Base-by-base conservation (phyloP, 75 land plant genomes). In the Picea glauca region DNA sequence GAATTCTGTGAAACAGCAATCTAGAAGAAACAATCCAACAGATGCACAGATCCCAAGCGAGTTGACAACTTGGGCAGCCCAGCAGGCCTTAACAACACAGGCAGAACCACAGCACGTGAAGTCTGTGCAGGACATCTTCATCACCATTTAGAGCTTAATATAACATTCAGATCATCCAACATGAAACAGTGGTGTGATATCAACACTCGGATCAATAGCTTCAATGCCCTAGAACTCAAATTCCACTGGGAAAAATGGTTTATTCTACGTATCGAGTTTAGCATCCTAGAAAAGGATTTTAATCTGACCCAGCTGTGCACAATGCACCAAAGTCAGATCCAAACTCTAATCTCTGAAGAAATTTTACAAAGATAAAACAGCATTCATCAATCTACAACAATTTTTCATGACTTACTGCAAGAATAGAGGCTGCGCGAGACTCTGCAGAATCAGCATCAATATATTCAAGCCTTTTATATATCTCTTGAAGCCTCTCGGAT, bases 391-490 rank as follows among this genome's bases (percentile, higher is more conserved):
- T 14, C 58, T 40, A 79, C 46, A 23, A 60, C 3, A 72, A 72
- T 6, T 68, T 5, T 31, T 57, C n/a, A 58, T n/a, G 77, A 92
- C 98, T 90, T 8, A 98, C 99, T 75, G 99, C 96, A 76, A 98
- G 91, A 87, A 98, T 98, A 58, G 99, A 90, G 21, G 94, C 93
- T 77, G 99, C 99, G 73, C 99, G 96, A 32, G 99, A 73, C 79
- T 98, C 96, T 57, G 99, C 98, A 78, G 99, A 91, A 77, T 98
- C 58, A 20, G 99, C 99, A 85, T 98, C 99, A 80, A 98, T 95
- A 38, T 77, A 78, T 50, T 95, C 98, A 59, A 98, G 92, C 74
- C 99, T 91, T 78, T 95, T 98, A 83, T 98, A 98, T 83, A 98
- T 91, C 64, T 93, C 81, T 74, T 91, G 81, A 72, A 98, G 96